These are phyloP conservation scores for Talaromyces adpressus DNA, from an alignment of 495 filamentous ascomycete species.

Conservation along the genomic window DNA sequence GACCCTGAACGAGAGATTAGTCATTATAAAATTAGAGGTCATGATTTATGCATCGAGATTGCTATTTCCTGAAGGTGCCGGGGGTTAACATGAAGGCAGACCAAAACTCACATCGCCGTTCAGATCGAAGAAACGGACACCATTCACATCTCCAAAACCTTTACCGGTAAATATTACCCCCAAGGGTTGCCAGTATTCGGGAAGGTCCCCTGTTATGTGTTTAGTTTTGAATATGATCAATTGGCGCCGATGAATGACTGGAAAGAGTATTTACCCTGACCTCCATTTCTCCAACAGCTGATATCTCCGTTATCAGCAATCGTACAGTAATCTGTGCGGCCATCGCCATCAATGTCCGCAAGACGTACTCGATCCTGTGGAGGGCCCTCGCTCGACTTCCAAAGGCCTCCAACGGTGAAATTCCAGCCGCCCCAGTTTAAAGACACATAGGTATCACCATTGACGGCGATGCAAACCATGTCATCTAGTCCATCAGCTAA, in stretches of 20 bases:
- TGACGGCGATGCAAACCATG: slow-evolving; percentile 21
- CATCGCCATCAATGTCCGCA: slow-evolving; percentile 8
- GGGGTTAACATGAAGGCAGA: no score
- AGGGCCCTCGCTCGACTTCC: neutral
- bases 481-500: slow-evolving; percentile 29
- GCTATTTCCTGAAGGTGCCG: no score
- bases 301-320: slow-evolving; percentile 16
- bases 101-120: slow-evolving; percentile 21
- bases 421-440: slow-evolving; percentile 11
- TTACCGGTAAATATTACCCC: slow-evolving; percentile 14
- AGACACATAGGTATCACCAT: slow-evolving; percentile 14
- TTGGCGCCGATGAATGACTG: no score
- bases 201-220: neutral
- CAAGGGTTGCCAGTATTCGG: slow-evolving; percentile 19
- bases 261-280: slow-evolving; percentile 8
- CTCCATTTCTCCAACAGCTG: slow-evolving; percentile 22
- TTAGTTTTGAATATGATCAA: neutral
- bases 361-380: neutral
- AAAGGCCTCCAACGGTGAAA: neutral
- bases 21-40: neutral
- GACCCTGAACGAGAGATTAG: no score
- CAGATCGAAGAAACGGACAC: slow-evolving; percentile 22
- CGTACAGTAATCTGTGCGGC: slow-evolving; percentile 16
- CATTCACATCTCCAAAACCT: slow-evolving; percentile 15
- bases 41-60: no score